phyloP scores from a whole-genome alignment of 805 yeast genomes.

The Yamadazyma akitaensis region DNA sequence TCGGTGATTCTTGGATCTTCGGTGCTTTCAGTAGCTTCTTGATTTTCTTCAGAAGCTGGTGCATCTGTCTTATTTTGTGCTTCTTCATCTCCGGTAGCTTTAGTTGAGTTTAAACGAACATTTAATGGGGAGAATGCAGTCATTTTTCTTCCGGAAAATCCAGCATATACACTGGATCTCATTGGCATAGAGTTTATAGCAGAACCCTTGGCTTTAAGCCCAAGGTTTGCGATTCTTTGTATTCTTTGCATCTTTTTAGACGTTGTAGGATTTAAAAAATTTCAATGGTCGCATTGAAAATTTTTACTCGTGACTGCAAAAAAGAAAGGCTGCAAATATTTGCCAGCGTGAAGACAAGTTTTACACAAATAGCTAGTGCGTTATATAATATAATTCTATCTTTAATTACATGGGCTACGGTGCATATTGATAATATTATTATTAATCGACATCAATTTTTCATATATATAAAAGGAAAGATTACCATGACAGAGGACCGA shows the following conservation, averaged over 20 bases:
- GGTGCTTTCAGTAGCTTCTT: conserved; percentile 5
- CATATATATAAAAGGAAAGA: background rate
- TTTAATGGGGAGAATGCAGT: background rate
- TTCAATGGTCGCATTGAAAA: conserved; percentile 4
- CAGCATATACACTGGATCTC: conserved; percentile 1
- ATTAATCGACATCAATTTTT: too few species aligned
- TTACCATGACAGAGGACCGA: conserved; percentile 50
- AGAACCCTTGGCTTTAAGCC: conserved; percentile 1
- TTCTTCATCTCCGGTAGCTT: conserved; percentile 15
- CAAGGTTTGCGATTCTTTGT: conserved; percentile 3
- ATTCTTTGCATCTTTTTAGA: conserved; percentile 1
- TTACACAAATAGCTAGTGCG: too few species aligned
- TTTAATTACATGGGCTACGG: too few species aligned
- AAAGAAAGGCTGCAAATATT: conserved; percentile 2
- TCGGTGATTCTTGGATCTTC: conserved; percentile 25
- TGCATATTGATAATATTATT: too few species aligned
- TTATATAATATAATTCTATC: too few species aligned
- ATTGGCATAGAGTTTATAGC: background rate
- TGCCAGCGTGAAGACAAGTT: too few species aligned
- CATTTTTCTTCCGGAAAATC: background rate
- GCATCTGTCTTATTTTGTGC: conserved; percentile 12
- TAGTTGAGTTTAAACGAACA: conserved; percentile 18
- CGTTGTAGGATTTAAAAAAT: background rate
- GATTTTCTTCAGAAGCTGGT: conserved; percentile 3
- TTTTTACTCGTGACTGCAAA: conserved; percentile 8